Evolutionary conservation across 148 eudicot genomes (phyloP), one percentile per base, ranked within the genome.

Genomic region (Polygonum maritimum): DNA sequence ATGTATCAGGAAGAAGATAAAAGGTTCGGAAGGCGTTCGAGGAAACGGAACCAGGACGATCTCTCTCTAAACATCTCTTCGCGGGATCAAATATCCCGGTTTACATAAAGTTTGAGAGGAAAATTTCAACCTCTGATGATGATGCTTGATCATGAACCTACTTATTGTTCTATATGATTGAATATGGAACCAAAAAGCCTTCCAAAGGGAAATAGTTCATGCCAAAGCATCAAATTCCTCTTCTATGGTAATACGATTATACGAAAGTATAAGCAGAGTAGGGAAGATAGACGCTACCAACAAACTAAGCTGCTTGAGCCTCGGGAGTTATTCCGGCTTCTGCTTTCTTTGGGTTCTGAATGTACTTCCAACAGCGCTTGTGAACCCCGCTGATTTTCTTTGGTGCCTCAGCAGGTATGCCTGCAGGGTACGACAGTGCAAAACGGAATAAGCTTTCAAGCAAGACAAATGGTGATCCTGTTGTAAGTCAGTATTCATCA

Each of bases 381-480:
- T 94, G 90, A 77, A 94, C 98, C 38, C 98, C 98, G 19, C 98
- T 90, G 35, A 94, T 92, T 83, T 90, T 94, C 88, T 92, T 94
- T 44, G 92, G 85, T 73, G 91, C 88, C 69, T 83, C 86, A 84
- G 85, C 81, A 31, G 90, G 96, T 45, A 82, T 40, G 62, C 98
- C 98, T 94, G 86, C 85, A n/a, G 38, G 15, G 7, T 16, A 67
- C 19, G 7, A 35, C 47, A 7, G 47, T 10, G 9, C 71, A 67
- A 15, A 67, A 5, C 21, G 36, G 71, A 67, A 44, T 6, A 13
- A 63, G 38, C 9, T 67, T 67, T 16, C 36, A 41, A 36, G 21
- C 47, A 63, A 26, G 11, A 44, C 10, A 44, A 44, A 1, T 14
- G 44, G 15, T 67, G 71, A 35, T 38, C 45, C 19, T 67, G 36